Base-by-base conservation (phyloP, 2,329 filamentous ascomycete genomes). In the Colletotrichum simmondsii region DNA sequence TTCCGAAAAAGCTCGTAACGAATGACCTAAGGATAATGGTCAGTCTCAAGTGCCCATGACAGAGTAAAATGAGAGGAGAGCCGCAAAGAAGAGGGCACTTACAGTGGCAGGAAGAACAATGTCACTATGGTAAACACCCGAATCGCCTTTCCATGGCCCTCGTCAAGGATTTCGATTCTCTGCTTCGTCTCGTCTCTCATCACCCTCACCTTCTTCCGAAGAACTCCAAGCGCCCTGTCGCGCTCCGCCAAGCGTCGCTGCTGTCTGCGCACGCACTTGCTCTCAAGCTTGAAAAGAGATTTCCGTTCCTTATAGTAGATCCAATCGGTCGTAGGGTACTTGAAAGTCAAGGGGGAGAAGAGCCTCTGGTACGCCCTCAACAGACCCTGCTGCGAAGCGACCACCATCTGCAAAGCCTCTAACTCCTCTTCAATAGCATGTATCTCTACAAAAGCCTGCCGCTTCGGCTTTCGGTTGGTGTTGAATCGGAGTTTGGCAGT, bases 81-180 rank as follows among this genome's bases (percentile, higher is more conserved):
- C 26, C 4, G 26, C 26, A 26, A 5, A 26, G 26, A 5, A 26
- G 26, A 26, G 26, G 26, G 26, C 26, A 26, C 26, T 26, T 5
- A 26, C 26, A 26, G 26, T 2, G 83, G 83, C 14, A 84, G 73
- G 74, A 84, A 84, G 24, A 85, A 77, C 14, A 83, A 77, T 2
- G 83, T 84, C 7, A 84, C 83, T 67, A 84, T 80, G 24, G 83
- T 85, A 74, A 85, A 84, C 1, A 79, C 78, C 3, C 78, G 73
- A 37, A 83, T 80, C 6, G 79, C 78, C 42, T 80, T 81, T 4
- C 77, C 77, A 52, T 81, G 77, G 22, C 76, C 76, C 56, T 81
- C 80, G 16, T 80, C 78, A 3, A 77, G 52, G 7, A 79, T 75
- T 57, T 79, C 75, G 32, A 78, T 76, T 2, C 59, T 74, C 57